A percentile compares a stretch with the other conserved stretches of the same genome.
phyloP scores from a whole-genome alignment of 805 yeast genomes.

The Yamadazyma endophytica region DNA sequence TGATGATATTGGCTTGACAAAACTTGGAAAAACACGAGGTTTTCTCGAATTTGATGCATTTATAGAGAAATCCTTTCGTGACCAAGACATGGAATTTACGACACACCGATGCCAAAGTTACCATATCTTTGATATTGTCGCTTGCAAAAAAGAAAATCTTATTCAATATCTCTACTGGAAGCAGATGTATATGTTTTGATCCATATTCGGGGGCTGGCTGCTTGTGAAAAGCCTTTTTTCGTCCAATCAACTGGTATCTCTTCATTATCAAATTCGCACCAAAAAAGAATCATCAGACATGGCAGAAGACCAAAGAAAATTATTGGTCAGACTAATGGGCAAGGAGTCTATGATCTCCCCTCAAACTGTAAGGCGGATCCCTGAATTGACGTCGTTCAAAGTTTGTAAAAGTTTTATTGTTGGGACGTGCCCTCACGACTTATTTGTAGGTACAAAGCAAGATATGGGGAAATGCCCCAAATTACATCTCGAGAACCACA shows the following conservation, averaged over 20 bases:
- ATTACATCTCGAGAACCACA: conserved; percentile 70
- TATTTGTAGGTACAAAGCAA: conserved; percentile 77
- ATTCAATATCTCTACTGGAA: conserved; percentile 43
- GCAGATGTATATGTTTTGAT: conserved; percentile 28
- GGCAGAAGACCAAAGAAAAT: conserved; percentile 74
- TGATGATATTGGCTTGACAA: conserved; percentile 28
- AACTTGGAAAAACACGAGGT: conserved; percentile 30
- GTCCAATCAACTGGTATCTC: conserved; percentile 41
- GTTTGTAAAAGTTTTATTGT: conserved; percentile 82
- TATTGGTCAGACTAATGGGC: conserved; percentile 81
- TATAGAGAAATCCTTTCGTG: conserved; percentile 34
- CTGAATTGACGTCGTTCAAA: conserved; percentile 39
- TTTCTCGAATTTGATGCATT: conserved; percentile 21
- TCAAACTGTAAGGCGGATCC: conserved; percentile 26
- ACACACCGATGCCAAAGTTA: conserved; percentile 30
- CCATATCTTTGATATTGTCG: conserved; percentile 15
- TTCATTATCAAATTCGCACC: conserved; percentile 19
- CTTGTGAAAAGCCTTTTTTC: conserved; percentile 19
- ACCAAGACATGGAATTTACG: conserved; percentile 31
- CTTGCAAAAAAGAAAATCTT: conserved; percentile 26
- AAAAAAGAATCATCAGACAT: conserved; percentile 8
- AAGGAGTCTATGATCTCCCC: conserved; percentile 43
- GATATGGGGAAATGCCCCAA: conserved; percentile 78
- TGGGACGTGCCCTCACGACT: conserved; percentile 81
- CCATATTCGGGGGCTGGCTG: conserved; percentile 20